A percentile compares a stretch with the other conserved stretches of the same genome.
Conservation (phyloP, 2,329 filamentous ascomycete genomes). For the Didymella segeticola region DNA sequence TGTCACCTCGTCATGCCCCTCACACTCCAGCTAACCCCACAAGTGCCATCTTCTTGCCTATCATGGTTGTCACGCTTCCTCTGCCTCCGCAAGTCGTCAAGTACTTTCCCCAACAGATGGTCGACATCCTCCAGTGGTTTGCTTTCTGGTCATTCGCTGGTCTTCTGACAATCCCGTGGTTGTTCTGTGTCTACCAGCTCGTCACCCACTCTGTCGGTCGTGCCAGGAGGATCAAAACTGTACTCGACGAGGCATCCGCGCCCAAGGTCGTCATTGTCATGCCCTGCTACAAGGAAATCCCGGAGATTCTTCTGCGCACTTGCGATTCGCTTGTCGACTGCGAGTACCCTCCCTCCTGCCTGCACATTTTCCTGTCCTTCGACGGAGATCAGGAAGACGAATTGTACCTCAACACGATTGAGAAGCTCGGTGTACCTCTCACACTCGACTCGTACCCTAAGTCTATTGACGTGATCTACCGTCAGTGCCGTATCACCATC, state of each 20-base stretch:
- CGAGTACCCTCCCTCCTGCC: conserved; percentile 89
- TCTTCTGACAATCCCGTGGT: conserved; percentile 86
- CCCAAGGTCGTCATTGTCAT: conserved; percentile 96
- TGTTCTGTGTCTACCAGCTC: conserved; percentile 90
- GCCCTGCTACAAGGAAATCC: conserved; percentile 94
- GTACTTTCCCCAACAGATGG: conserved; percentile 74
- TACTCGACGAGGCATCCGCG: conserved; percentile 82
- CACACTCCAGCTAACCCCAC: conserved; percentile 24
- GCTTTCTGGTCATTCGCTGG: conserved; percentile 92
- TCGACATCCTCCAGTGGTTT: conserved; percentile 84
- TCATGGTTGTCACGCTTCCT: conserved; percentile 92
- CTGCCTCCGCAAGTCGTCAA: conserved; percentile 74
- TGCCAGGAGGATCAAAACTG: conserved; percentile 79
- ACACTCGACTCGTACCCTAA: conserved; percentile 80
- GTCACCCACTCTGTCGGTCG: conserved; percentile 86
- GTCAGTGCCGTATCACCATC: conserved; percentile 82
- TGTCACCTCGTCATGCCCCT: conserved; percentile 19
- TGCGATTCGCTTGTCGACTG: conserved; percentile 91
- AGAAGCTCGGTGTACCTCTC: conserved; percentile 81
- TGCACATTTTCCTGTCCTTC: conserved; percentile 95
- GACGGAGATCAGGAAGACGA: conserved; percentile 91
- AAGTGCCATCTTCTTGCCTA: conserved; percentile 84
- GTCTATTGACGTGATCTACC: conserved; percentile 89
- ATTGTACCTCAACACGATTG: conserved; percentile 84
- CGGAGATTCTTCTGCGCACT: conserved; percentile 81